A percentile compares a stretch with the other conserved stretches of the same genome.
phyloP scores from a whole-genome alignment of 2,329 filamentous ascomycete genomes.

The Aspergillus fijiensis region DNA sequence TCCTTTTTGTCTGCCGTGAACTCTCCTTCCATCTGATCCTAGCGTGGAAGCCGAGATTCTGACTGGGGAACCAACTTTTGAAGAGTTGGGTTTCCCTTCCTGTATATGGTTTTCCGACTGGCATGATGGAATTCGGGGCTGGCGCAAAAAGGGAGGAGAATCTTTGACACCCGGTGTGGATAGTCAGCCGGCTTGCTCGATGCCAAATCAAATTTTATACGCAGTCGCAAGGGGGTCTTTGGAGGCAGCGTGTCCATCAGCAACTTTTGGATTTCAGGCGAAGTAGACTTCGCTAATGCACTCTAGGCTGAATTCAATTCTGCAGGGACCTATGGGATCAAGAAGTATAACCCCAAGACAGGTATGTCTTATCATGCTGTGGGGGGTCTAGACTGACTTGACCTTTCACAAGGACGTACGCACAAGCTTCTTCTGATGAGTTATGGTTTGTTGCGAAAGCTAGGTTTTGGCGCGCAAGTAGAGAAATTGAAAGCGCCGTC shows the following conservation, averaged over 20 bases:
- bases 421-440: neutral
- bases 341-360: neutral
- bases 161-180: too few relatives aligned
- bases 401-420: neutral
- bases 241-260: neutral
- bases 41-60: neutral
- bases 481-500: too few relatives aligned
- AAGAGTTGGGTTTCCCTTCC: neutral
- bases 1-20: neutral
- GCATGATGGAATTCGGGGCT: too few relatives aligned
- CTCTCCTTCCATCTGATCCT: neutral
- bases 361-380: neutral
- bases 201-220: too few relatives aligned
- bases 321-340: neutral
- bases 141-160: too few relatives aligned
- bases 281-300: neutral
- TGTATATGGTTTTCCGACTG: neutral
- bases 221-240: neutral
- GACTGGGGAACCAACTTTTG: too few relatives aligned
- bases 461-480: too few relatives aligned
- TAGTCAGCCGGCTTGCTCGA: too few relatives aligned
- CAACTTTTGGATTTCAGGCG: neutral
- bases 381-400: neutral
- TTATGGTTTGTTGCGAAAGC: neutral
- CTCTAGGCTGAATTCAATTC: neutral